Percentiles rank a stretch among this genome's conserved stretches.
These are phyloP conservation scores for Aspergillus conjunctus DNA, from an alignment of 495 filamentous ascomycete genomes.

Conservation along the genomic window DNA sequence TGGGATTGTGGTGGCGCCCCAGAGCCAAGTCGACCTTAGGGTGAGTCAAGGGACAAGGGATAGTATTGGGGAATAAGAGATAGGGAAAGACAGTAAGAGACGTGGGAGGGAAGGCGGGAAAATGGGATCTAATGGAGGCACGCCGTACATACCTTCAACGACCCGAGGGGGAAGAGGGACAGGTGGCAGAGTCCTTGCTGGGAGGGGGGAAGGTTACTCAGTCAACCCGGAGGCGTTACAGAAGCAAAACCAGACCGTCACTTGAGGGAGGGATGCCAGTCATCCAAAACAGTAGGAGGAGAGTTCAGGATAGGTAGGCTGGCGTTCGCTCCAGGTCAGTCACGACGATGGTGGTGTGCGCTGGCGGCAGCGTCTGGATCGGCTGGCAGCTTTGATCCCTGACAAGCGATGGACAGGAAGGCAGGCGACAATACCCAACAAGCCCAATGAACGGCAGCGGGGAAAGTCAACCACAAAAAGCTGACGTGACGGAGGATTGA, in stretches of 20 bases:
- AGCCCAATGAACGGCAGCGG: constrained; percentile 29
- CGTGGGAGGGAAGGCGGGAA: not conserved
- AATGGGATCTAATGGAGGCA: constrained; percentile 3
- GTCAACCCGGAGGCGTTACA: constrained; percentile 20
- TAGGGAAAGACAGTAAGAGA: constrained; percentile 1
- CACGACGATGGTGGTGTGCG: constrained; percentile 25
- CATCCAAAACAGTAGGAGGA: constrained; percentile 12
- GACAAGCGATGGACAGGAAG: constrained; percentile 16
- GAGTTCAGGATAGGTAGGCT: constrained; percentile 16
- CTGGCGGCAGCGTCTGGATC: constrained; percentile 35
- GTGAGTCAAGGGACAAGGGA: not conserved
- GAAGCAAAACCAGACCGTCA: constrained; percentile 26
- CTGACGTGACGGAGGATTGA: constrained; percentile 14
- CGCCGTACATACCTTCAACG: constrained; percentile 22
- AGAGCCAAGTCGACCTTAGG: not conserved
- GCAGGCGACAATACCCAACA: constrained; percentile 32
- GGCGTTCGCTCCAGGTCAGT: constrained; percentile 14
- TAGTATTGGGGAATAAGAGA: not conserved
- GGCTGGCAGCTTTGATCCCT: constrained; percentile 33
- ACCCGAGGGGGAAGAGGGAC: constrained; percentile 30
- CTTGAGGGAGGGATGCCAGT: constrained; percentile 17
- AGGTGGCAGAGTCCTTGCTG: constrained; percentile 8
- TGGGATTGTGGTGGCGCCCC: not conserved
- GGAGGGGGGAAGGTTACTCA: constrained; percentile 8
- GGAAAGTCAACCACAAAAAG: constrained; percentile 20